Evolutionary conservation across 345 rosid species (phyloP).

Genomic region (Erysimum cheiranthoides): DNA sequence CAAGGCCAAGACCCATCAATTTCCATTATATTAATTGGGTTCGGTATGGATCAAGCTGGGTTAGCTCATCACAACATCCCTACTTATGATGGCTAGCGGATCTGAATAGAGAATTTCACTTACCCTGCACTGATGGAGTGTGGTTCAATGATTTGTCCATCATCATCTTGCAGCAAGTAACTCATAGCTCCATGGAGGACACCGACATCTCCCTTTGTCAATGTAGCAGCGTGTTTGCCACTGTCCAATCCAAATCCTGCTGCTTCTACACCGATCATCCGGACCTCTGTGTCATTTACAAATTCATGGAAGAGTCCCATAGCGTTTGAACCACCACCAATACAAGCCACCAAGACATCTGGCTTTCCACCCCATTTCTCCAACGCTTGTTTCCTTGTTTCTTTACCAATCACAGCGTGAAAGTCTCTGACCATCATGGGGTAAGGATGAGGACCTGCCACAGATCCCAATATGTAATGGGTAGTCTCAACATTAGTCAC

Average conservation of each 20-base stretch:
- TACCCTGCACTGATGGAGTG: slow-evolving; percentile 98
- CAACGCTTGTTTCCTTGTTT: slow-evolving; percentile 83
- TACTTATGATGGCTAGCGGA: neutral
- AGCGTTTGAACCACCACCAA: slow-evolving; percentile 95
- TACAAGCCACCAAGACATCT: slow-evolving; percentile 89
- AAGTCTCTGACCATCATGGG: slow-evolving; percentile 98
- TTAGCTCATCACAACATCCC: neutral
- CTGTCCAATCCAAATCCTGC: slow-evolving; percentile 92
- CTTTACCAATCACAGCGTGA: slow-evolving; percentile 89
- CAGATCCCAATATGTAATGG: slow-evolving; percentile 95
- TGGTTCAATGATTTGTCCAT: slow-evolving; percentile 92
- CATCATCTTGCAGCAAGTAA: slow-evolving; percentile 90
- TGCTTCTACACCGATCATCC: slow-evolving; percentile 97
- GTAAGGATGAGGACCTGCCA: slow-evolving; percentile 98
- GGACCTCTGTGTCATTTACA: slow-evolving; percentile 70
- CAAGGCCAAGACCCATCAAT: slow-evolving; percentile 1
- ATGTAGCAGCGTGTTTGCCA: slow-evolving; percentile 94
- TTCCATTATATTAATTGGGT: neutral
- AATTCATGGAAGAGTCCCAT: slow-evolving; percentile 97
- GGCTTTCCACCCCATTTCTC: slow-evolving; percentile 99
- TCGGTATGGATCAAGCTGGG: neutral
- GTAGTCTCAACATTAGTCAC: slow-evolving; percentile 94
- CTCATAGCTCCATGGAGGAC: slow-evolving; percentile 98
- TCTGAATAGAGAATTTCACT: slow-evolving; percentile 1
- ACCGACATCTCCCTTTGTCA: slow-evolving; percentile 86